Percentiles rank a stretch among this genome's conserved stretches.
Evolutionary conservation across 306 rosid genomes (phyloP).

Genomic region (Dalbergia cultrata): DNA sequence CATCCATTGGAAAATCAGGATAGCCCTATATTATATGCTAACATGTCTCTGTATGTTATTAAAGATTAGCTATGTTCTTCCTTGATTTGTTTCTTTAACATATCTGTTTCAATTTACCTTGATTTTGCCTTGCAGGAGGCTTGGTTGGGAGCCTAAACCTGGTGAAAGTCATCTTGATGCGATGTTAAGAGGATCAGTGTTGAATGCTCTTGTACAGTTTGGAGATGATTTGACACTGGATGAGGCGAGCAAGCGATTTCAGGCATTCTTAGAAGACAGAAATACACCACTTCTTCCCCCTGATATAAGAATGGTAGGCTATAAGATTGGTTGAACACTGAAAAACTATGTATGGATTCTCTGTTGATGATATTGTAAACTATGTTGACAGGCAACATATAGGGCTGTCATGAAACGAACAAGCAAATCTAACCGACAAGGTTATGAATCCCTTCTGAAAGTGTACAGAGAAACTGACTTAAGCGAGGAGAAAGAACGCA

Average conservation of each 20-base stretch:
- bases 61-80: constrained; percentile 42
- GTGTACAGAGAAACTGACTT: constrained; percentile 84
- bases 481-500: constrained; percentile 90
- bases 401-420: constrained; percentile 79
- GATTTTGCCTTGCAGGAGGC: constrained; percentile 69
- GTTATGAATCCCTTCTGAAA: constrained; percentile 80
- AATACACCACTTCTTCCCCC: constrained; percentile 88
- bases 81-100: constrained; percentile 52
- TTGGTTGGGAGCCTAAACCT: constrained; percentile 93
- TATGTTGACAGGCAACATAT: constrained; percentile 77
- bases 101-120: neutral
- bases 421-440: constrained; percentile 62
- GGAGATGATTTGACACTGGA: constrained; percentile 79
- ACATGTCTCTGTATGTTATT: neutral
- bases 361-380: constrained; percentile 47
- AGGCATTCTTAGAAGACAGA: constrained; percentile 80
- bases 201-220: constrained; percentile 75
- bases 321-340: constrained; percentile 26
- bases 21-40: too few species aligned
- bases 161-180: constrained; percentile 72
- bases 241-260: constrained; percentile 83
- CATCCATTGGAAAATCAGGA: too few species aligned
- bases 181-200: constrained; percentile 93
- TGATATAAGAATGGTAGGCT: constrained; percentile 81
- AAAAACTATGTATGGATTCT: constrained; percentile 15